These are phyloP conservation scores for Arachis hypogaea DNA, from an alignment of 306 rosid species.

Conservation along the genomic window DNA sequence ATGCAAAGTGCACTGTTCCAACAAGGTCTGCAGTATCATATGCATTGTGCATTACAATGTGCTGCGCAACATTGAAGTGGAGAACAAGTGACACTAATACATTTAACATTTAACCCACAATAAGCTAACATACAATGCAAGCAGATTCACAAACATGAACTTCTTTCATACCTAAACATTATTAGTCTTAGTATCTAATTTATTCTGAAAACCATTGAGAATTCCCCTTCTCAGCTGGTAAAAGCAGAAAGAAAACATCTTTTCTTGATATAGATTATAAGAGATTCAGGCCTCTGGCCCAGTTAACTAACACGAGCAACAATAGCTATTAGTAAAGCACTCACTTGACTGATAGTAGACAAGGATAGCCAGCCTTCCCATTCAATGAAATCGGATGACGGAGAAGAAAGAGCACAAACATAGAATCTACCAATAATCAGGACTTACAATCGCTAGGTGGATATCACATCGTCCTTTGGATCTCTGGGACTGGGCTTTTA, in stretches of 20 bases:
- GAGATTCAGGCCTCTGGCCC: conserved; percentile 16
- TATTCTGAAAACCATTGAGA: background rate
- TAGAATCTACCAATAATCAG: background rate
- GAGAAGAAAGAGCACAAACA: background rate
- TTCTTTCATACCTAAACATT: conserved; percentile 1
- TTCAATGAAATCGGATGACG: background rate
- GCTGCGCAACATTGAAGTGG: background rate
- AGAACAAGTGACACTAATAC: background rate
- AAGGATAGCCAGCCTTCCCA: conserved; percentile 9
- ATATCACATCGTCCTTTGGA: background rate
- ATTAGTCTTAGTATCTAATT: background rate
- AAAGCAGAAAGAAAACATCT: background rate
- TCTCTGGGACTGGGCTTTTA: background rate
- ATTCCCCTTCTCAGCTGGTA: background rate
- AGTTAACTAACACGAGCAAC: background rate
- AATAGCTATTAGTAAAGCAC: background rate
- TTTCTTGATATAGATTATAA: background rate
- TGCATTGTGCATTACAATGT: background rate
- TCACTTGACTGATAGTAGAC: background rate
- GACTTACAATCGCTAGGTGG: background rate
- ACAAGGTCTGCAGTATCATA: background rate
- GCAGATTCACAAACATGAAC: background rate
- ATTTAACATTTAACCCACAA: background rate
- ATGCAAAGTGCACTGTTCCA: background rate
- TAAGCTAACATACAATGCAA: background rate